phyloP scores from a whole-genome alignment of 768 basidiomycete genomes.

The Hygrophoropsis aurantiaca region DNA sequence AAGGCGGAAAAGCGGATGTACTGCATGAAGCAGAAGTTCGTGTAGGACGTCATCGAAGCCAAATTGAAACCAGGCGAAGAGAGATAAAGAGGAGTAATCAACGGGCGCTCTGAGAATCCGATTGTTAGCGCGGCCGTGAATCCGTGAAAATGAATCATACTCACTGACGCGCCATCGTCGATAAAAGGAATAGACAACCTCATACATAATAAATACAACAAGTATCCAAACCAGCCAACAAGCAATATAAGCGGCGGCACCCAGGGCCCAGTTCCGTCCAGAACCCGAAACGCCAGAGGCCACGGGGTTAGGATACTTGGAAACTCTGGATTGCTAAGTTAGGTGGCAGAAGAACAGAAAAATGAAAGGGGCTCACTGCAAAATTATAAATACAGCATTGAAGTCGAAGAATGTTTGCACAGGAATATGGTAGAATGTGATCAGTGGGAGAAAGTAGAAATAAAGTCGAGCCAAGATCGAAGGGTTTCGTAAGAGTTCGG shows the following conservation, averaged over 20 bases:
- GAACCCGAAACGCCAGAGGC: slow-evolving; percentile 70
- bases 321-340: slow-evolving; percentile 48
- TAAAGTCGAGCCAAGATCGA: slow-evolving; percentile 53
- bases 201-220: slow-evolving; percentile 74
- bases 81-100: slow-evolving; percentile 79
- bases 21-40: slow-evolving; percentile 81
- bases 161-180: slow-evolving; percentile 79
- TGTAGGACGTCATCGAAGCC: slow-evolving; percentile 76
- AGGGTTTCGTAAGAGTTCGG: slow-evolving; percentile 66
- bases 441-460: slow-evolving; percentile 68
- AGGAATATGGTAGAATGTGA: slow-evolving; percentile 70
- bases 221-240: slow-evolving; percentile 78
- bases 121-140: slow-evolving; percentile 11
- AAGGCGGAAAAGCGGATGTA: slow-evolving; percentile 77
- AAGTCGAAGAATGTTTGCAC: slow-evolving; percentile 88
- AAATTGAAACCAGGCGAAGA: slow-evolving; percentile 77
- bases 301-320: slow-evolving; percentile 70
- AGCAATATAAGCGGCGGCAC: slow-evolving; percentile 77
- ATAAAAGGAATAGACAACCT: slow-evolving; percentile 71
- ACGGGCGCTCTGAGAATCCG: slow-evolving; percentile 65
- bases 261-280: slow-evolving; percentile 79
- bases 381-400: slow-evolving; percentile 79
- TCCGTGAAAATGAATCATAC: slow-evolving; percentile 34
- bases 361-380: slow-evolving; percentile 62
- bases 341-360: slow-evolving; percentile 1